phyloP scores from a whole-genome alignment of 495 filamentous ascomycete species.

The Xylaria longipes region DNA sequence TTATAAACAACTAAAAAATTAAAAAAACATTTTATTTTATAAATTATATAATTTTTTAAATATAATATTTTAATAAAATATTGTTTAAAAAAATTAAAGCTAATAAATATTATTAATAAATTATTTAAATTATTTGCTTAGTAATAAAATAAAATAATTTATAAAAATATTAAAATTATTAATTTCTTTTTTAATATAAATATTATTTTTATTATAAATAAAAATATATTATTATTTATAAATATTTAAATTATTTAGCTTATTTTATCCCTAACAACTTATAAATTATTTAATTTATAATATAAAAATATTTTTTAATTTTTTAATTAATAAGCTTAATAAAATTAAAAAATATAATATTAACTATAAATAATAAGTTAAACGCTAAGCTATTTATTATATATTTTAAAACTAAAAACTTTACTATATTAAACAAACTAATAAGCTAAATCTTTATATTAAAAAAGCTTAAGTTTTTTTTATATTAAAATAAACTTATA shows the following conservation, averaged over 20 bases:
- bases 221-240: not conserved
- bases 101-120: not conserved
- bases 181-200: not conserved
- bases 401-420: no score
- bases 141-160: no score
- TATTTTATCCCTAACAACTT: not conserved
- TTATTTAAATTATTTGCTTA: no score
- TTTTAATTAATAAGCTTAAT: not conserved
- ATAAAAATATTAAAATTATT: no score
- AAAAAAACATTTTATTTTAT: not conserved
- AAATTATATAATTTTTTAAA: not conserved
- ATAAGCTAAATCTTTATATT: no score
- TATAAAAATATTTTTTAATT: slow-evolving; percentile 4
- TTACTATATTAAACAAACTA: no score
- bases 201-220: not conserved
- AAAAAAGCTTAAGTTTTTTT: no score
- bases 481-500: no score
- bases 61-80: not conserved
- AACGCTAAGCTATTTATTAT: not conserved
- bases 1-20: not conserved
- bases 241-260: not conserved
- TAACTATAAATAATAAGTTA: not conserved
- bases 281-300: not conserved
- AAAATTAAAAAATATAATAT: not conserved
- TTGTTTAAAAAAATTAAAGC: not conserved